Evolutionary conservation across 305 asterid genomes (phyloP), one percentile per base, ranked within the genome.

Genomic region (Plantago rigida): DNA sequence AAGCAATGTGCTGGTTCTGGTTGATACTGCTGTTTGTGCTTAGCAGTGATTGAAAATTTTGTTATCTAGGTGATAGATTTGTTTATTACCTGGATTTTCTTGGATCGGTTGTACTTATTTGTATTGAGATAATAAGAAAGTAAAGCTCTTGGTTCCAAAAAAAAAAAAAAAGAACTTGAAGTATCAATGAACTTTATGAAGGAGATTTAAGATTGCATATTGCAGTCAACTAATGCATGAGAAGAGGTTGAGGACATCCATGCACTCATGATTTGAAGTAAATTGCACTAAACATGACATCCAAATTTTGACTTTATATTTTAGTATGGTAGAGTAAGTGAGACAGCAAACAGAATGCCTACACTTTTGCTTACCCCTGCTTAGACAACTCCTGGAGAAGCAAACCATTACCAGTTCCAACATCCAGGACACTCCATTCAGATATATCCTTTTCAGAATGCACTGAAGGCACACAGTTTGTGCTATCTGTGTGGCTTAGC

Each of bases 351-450:
- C 56, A 62, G 62, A 64, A 74, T 55, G 51, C 60, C 29, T 61
- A 55, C 70, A 61, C 55, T 71, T 78, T 41, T 77, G 82, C 81
- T 64, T 84, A 92, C 99, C 99, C 99, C 52, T 75, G 96, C 75
- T 86, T 92, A 69, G 89, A 79, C 66, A 92, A 71, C 85, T 92
- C 96, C 73, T 92, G 99, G 62, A 89, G 96, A 81, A 92, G 96
- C 79, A 92, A 66, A 49, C 99, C 99, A 9, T 92, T 92, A 58
- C 97, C 99, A 62, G 99, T 92, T 68, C 99, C 99, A 73, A 89
- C 74, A 74, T 92, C 99, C 69, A 92, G 89, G 65, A 92, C 89
- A 70, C 81, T 80, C 97, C 95, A 92, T 64, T 73, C 72, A 60
- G 89, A 81, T 62, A 84, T 60, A 55, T 84, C 95, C 58, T 78